A percentile compares a stretch with the other conserved stretches of the same genome.
These are phyloP conservation scores for Monosporascus ibericus DNA, from an alignment of 2,329 filamentous ascomycete species.

Conservation along the genomic window DNA sequence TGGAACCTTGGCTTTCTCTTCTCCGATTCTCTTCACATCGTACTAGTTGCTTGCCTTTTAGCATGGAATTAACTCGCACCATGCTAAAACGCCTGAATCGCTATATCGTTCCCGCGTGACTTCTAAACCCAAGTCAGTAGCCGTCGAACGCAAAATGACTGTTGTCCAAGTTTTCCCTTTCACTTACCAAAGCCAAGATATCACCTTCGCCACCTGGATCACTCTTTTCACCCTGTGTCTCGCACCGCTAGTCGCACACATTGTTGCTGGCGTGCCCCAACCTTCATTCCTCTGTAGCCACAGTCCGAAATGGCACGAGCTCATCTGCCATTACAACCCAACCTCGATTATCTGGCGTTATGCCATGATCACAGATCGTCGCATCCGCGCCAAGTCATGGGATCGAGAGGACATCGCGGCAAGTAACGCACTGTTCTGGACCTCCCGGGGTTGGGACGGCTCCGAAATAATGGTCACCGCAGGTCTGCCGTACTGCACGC, in stretches of 20 bases:
- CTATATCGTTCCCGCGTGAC: too few species aligned
- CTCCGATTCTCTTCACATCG: too few species aligned
- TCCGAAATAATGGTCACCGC: constrained; percentile 20
- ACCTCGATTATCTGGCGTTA: constrained; percentile 33
- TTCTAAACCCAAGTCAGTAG: too few species aligned
- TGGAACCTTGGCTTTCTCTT: too few species aligned
- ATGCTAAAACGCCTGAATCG: too few species aligned
- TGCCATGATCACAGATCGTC: constrained; percentile 26
- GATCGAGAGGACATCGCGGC: constrained; percentile 20
- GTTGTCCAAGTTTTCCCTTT: neutral
- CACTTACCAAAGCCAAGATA: constrained; percentile 3
- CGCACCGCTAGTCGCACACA: constrained; percentile 26
- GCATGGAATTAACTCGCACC: too few species aligned
- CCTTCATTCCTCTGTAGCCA: constrained; percentile 12
- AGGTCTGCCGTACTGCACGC: constrained; percentile 8
- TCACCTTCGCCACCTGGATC: constrained; percentile 23
- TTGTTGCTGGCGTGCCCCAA: constrained; percentile 19
- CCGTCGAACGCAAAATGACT: too few species aligned
- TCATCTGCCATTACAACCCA: constrained; percentile 26
- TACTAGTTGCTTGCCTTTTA: too few species aligned
- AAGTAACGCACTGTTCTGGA: constrained; percentile 30
- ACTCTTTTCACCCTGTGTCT: constrained; percentile 24
- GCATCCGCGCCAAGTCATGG: constrained; percentile 25
- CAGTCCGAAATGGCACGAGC: constrained; percentile 24
- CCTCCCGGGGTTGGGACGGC: constrained; percentile 26